These are phyloP conservation scores for Pichia ethanolica DNA, from an alignment of 805 yeast species.

Conservation along the genomic window DNA sequence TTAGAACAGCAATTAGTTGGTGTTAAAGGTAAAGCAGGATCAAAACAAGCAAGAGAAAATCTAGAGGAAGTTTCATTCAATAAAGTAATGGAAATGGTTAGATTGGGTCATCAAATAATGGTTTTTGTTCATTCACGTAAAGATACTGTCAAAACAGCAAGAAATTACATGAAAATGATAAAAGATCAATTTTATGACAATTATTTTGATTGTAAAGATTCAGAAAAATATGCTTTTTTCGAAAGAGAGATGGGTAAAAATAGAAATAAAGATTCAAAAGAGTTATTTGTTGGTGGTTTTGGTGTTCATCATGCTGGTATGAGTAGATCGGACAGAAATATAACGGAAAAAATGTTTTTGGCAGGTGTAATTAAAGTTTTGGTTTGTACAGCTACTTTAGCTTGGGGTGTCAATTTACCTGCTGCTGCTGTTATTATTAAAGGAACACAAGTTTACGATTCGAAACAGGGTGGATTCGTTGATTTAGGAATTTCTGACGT, in stretches of 20 bases:
- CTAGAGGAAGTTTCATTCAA: slow-evolving; percentile 72
- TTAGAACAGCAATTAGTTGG: slow-evolving; percentile 83
- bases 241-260: slow-evolving; percentile 63
- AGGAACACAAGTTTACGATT: slow-evolving; percentile 93
- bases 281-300: slow-evolving; percentile 72
- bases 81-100: slow-evolving; percentile 59
- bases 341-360: slow-evolving; percentile 81
- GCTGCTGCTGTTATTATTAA: slow-evolving; percentile 96
- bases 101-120: slow-evolving; percentile 83
- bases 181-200: slow-evolving; percentile 48
- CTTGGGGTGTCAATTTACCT: slow-evolving; percentile 99
- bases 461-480: slow-evolving; percentile 89
- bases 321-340: slow-evolving; percentile 81
- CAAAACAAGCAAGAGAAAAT: slow-evolving; percentile 60
- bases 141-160: slow-evolving; percentile 81
- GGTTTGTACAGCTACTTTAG: slow-evolving; percentile 94
- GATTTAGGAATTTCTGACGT: slow-evolving; percentile 96
- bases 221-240: slow-evolving; percentile 36
- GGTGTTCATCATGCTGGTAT: slow-evolving; percentile 98
- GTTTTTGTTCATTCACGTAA: slow-evolving; percentile 93
- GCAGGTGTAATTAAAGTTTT: slow-evolving; percentile 82
- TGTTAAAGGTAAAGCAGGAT: slow-evolving; percentile 78
- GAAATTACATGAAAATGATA: slow-evolving; percentile 63
- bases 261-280: slow-evolving; percentile 71
- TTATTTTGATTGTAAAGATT: slow-evolving; percentile 50